These are phyloP conservation scores for Pichia sp. DNA, from an alignment of 1,139 yeast genomes.

Conservation along the genomic window DNA sequence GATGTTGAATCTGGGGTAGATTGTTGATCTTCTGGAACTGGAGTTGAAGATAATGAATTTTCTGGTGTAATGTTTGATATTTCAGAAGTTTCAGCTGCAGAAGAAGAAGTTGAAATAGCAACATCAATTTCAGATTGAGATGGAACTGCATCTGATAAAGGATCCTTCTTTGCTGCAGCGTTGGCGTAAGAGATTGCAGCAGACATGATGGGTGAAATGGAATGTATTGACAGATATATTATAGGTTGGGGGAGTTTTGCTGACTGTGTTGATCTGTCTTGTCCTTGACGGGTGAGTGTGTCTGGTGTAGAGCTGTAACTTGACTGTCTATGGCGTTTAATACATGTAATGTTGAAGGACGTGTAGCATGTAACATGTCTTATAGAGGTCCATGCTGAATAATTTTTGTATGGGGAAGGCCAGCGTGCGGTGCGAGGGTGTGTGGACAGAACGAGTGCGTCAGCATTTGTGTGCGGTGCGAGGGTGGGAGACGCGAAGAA, in stretches of 20 bases:
- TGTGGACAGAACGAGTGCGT: neutral
- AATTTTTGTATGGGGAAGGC: neutral
- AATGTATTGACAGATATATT: too few relatives aligned
- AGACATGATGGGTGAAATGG: neutral
- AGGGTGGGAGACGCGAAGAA: too few relatives aligned
- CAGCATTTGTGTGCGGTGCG: neutral
- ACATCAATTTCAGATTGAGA: neutral
- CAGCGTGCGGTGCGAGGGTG: neutral
- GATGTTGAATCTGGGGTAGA: neutral
- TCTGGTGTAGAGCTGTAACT: too few relatives aligned
- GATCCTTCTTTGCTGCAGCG: slow-evolving; percentile 30
- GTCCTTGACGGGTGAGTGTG: too few relatives aligned
- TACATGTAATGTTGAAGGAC: too few relatives aligned
- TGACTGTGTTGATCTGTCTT: too few relatives aligned
- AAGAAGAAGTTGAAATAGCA: neutral
- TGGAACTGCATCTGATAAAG: neutral
- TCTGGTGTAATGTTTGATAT: too few relatives aligned
- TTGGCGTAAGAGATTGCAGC: slow-evolving; percentile 30
- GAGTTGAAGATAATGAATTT: neutral
- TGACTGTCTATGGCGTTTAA: too few relatives aligned
- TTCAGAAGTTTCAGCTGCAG: neutral
- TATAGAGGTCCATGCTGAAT: too few relatives aligned
- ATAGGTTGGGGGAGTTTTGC: too few relatives aligned
- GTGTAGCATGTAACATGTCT: too few relatives aligned
- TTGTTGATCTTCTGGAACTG: neutral